A percentile compares a stretch with the other conserved stretches of the same genome.
phyloP scores from a whole-genome alignment of 345 rosid species.

The Noccaea caerulescens region DNA sequence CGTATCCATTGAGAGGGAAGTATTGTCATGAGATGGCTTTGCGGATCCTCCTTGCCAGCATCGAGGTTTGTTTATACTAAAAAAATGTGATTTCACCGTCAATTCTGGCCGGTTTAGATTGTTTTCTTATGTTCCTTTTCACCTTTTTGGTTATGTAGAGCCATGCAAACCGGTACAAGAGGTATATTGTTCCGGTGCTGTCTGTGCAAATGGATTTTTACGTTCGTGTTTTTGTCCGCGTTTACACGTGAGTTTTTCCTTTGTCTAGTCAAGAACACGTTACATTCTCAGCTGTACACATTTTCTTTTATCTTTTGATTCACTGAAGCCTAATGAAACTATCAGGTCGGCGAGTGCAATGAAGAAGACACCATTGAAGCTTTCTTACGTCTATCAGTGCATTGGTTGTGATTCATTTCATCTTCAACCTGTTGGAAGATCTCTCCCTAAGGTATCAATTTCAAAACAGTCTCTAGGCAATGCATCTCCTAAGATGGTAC shows the following conservation, averaged over 20 bases:
- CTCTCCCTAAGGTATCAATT: constrained; percentile 69
- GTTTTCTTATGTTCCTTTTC: background rate
- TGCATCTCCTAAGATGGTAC: constrained; percentile 11
- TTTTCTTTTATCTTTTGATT: constrained; percentile 10
- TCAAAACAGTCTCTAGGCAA: constrained; percentile 3
- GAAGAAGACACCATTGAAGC: constrained; percentile 98
- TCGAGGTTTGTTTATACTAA: constrained; percentile 86
- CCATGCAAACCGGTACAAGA: constrained; percentile 97
- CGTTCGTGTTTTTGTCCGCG: constrained; percentile 89
- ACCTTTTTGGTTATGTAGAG: constrained; percentile 56
- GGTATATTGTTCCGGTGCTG: constrained; percentile 89
- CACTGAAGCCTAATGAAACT: constrained; percentile 38
- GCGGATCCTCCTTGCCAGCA: constrained; percentile 93
- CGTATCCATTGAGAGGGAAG: constrained; percentile 90
- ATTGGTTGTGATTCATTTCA: constrained; percentile 97
- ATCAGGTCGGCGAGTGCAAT: constrained; percentile 90
- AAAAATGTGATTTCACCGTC: no score
- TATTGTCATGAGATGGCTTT: constrained; percentile 99
- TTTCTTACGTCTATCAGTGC: constrained; percentile 94
- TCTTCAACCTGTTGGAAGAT: constrained; percentile 89
- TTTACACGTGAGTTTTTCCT: constrained; percentile 73
- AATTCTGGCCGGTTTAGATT: background rate
- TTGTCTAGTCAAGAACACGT: constrained; percentile 11
- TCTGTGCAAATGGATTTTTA: constrained; percentile 96
- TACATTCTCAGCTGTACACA: constrained; percentile 15